Conservation (phyloP, 202 grass and related monocot species). For the Setaria italica region DNA sequence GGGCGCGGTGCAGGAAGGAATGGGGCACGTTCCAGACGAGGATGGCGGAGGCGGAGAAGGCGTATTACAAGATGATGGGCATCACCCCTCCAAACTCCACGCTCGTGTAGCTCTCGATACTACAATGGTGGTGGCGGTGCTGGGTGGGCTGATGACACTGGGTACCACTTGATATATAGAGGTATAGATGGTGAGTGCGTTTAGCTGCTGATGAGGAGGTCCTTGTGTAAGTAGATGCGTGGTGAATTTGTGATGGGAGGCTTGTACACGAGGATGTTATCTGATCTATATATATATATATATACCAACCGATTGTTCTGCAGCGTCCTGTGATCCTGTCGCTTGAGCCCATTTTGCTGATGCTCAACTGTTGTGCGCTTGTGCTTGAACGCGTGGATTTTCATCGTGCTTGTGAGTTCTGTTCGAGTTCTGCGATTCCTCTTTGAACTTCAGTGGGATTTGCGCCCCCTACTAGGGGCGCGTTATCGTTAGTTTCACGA, state of each 20-base stretch:
- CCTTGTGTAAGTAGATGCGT: slow-evolving; percentile 25
- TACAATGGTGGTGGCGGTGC: neutral
- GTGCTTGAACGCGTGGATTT: neutral
- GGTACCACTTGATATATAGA: neutral
- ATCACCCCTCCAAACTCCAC: slow-evolving; percentile 67
- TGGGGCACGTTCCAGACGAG: slow-evolving; percentile 82
- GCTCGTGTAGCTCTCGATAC: slow-evolving; percentile 28
- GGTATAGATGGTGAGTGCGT: slow-evolving; percentile 4
- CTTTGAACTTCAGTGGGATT: too few species aligned
- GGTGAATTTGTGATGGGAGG: slow-evolving; percentile 6
- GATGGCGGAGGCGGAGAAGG: slow-evolving; percentile 77
- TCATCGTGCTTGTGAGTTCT: neutral
- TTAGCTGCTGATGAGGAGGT: slow-evolving; percentile 20
- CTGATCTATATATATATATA: slow-evolving; percentile 1
- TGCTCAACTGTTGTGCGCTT: neutral
- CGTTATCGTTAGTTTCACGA: too few species aligned
- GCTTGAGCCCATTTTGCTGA: neutral
- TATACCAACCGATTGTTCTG: neutral
- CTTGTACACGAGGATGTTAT: neutral
- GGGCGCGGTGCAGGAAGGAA: slow-evolving; percentile 71
- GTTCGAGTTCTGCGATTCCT: too few species aligned
- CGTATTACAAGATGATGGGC: slow-evolving; percentile 74
- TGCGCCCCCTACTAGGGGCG: too few species aligned
- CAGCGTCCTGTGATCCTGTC: neutral
- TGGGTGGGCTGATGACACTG: neutral